These are phyloP conservation scores for Silybum marianum DNA, from an alignment of 129 eudicot species.

Conservation along the genomic window DNA sequence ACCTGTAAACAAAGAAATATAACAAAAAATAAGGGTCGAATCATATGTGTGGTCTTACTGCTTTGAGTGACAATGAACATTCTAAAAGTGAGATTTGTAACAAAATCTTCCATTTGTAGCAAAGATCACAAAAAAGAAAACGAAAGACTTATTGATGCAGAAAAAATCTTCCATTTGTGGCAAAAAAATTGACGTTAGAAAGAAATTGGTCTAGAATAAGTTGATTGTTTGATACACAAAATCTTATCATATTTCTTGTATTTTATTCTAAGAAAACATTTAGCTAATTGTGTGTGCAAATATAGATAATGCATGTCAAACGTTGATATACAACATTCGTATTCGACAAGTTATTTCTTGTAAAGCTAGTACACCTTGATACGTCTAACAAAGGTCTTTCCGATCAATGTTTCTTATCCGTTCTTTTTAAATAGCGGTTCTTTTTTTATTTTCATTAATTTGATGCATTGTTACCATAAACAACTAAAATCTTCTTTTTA, in stretches of 20 bases:
- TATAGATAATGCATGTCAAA: neutral
- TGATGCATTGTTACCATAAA: neutral
- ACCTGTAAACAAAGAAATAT: too few relatives aligned
- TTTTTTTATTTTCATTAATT: neutral
- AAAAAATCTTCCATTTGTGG: neutral
- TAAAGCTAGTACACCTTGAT: neutral
- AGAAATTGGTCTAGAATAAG: neutral
- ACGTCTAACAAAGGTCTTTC: neutral
- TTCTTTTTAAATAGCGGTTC: neutral
- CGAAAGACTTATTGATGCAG: neutral
- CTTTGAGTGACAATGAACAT: neutral
- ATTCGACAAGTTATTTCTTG: neutral
- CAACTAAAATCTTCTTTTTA: neutral
- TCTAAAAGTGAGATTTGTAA: neutral
- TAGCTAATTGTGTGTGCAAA: neutral
- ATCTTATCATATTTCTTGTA: neutral
- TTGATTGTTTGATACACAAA: neutral
- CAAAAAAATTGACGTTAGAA: neutral
- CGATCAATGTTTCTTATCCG: neutral
- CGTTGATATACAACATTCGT: neutral
- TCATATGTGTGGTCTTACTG: too few relatives aligned
- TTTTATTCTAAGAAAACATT: neutral
- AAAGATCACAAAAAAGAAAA: too few relatives aligned
- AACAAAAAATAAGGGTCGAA: too few relatives aligned
- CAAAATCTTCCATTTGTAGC: neutral